Percentiles rank a stretch among this genome's conserved stretches.
phyloP scores from a whole-genome alignment of 805 yeast species.

The Saccharomycopsis synnaedendra region DNA sequence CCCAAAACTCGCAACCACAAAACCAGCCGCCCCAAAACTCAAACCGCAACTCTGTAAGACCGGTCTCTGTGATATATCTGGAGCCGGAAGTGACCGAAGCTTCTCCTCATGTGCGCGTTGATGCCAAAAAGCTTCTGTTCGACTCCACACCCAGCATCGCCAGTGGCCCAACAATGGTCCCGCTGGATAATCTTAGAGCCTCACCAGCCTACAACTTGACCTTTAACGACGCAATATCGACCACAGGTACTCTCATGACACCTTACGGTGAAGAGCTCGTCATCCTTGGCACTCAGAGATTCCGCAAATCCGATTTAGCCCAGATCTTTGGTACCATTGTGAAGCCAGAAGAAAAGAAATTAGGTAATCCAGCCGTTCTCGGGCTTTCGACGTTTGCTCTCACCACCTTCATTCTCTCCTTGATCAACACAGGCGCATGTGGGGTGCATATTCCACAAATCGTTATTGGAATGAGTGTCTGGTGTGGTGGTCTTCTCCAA shows the following conservation, averaged over 20 bases:
- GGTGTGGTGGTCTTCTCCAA: conserved; percentile 53
- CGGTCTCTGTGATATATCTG: too few relatives aligned
- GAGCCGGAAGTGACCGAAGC: too few relatives aligned
- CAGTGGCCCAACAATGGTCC: too few relatives aligned
- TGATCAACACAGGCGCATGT: conserved; percentile 42
- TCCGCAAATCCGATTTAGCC: background rate
- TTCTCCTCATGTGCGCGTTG: too few relatives aligned
- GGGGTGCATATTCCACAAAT: conserved; percentile 39
- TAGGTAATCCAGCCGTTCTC: conserved; percentile 44
- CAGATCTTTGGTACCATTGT: background rate
- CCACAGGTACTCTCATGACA: background rate
- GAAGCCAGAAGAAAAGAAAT: background rate
- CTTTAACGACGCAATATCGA: background rate
- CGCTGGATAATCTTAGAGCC: too few relatives aligned
- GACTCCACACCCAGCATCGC: too few relatives aligned
- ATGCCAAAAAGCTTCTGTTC: too few relatives aligned
- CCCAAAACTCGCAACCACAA: too few relatives aligned
- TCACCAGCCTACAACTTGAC: too few relatives aligned
- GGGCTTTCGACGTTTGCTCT: conserved; percentile 51
- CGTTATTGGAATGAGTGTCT: conserved; percentile 43
- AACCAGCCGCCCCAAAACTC: too few relatives aligned
- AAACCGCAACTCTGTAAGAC: too few relatives aligned
- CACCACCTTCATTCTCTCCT: conserved; percentile 46
- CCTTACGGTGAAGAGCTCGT: background rate
- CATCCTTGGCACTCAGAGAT: background rate